Base-by-base conservation (phyloP, 2,329 filamentous ascomycete species). In the Fusarium sp. region DNA sequence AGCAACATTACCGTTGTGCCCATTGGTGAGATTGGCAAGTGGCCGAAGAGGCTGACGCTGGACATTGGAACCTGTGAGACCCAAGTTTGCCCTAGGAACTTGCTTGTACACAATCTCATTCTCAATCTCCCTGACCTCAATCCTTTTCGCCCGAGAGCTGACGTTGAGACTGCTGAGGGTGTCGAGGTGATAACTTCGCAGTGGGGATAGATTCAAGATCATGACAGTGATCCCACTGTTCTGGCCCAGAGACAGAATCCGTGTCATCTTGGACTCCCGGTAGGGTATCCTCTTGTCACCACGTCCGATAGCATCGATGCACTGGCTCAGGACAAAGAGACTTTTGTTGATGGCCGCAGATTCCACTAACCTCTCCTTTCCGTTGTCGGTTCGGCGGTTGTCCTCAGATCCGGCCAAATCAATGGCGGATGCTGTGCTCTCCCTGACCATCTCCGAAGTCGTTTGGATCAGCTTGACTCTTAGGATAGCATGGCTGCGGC, bases 271-370 rank as follows among this genome's bases (percentile, higher is more conserved):
- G 61, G 93, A 96, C 81, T 98, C 96, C 64, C 96, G 89, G 81
- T 97, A 98, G 0, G 96, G 96, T 78, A 98, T 96, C 39, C 96
- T 90, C 77, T 88, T 89, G 80, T 92, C 90, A 38, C 90, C 89
- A 30, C 89, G 86, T 2, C 93, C 93, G 80, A 98, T 98, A 63
- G 96, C 96, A 80, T 98, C 96, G 60, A 98, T 96, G 78, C 96
- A 98, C 81, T 98, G 95, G 48, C 94, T 96, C 55, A 98, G 85
- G 24, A 98, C 95, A 78, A 98, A 98, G 12, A 98, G 87, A 73
- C 94, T 97, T 85, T 98, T 98, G 88, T 98, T 98, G 86, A 98
- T 98, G 79, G 94, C 96, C 1, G 96, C 95, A 44, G 95, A 98
- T 83, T 98, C 96, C n/a, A 98, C 90, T 80, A 98, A 87, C 32